These are phyloP conservation scores for Coccomyxa sp. DNA, from an alignment of 139 green algal species.

Conservation along the genomic window DNA sequence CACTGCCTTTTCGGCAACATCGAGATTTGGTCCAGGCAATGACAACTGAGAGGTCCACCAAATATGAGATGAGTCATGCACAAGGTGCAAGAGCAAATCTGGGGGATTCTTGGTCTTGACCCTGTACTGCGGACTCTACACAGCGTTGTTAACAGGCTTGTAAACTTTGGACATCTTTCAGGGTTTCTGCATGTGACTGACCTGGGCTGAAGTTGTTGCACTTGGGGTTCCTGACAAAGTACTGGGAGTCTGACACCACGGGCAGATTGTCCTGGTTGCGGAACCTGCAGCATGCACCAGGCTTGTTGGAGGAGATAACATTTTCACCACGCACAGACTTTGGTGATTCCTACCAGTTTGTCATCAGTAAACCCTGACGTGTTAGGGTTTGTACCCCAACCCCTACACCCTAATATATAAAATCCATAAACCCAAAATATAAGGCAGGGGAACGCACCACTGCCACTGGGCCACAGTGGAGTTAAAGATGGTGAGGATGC, in stretches of 20 bases:
- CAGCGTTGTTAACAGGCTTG: neutral
- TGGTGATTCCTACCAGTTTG: neutral
- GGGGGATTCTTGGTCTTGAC: neutral
- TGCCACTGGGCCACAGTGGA: slow-evolving; percentile 15
- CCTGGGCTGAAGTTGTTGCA: neutral
- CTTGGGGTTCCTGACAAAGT: neutral
- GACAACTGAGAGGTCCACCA: neutral
- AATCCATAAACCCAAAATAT: neutral
- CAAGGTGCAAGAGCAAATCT: neutral
- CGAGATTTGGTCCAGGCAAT: neutral
- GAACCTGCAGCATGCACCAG: neutral
- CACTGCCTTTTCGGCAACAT: no score
- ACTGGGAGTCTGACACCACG: neutral
- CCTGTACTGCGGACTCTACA: neutral
- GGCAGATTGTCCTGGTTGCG: slow-evolving; percentile 11
- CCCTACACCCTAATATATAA: neutral
- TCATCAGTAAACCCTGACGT: neutral
- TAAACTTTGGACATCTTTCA: neutral
- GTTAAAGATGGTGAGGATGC: slow-evolving; percentile 5
- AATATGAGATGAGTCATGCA: neutral
- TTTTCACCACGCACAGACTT: neutral
- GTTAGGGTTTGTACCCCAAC: neutral
- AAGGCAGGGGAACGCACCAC: neutral
- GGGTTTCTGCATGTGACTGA: neutral
- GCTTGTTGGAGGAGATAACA: neutral